phyloP scores from a whole-genome alignment of 2,329 filamentous ascomycete genomes.

The Stachybotrys chlorohalonatus region DNA sequence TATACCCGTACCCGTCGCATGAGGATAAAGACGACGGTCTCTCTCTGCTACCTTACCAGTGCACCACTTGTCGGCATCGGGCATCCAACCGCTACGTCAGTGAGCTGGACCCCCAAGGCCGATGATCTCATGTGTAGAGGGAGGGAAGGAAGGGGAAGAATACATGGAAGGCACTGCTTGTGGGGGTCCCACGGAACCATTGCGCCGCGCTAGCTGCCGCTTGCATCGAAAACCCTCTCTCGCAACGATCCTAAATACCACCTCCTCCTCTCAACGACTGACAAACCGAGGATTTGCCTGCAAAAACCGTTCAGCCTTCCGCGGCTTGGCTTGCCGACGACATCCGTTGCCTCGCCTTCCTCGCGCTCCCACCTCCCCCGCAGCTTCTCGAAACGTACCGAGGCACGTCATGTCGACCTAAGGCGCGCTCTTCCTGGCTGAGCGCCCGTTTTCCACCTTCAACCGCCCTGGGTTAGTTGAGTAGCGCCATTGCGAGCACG shows the following conservation, averaged over 20 bases:
- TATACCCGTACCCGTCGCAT: no score
- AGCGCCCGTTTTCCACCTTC: neutral
- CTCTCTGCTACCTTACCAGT: no score
- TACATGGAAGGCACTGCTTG: no score
- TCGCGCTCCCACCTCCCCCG: neutral
- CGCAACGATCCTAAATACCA: neutral
- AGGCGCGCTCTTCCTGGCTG: neutral
- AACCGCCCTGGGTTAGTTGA: neutral
- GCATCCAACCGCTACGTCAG: neutral
- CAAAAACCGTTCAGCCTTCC: neutral
- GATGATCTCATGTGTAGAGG: neutral
- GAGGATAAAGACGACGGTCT: no score
- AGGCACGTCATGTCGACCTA: neutral
- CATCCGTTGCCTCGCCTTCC: neutral
- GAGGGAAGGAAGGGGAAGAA: no score
- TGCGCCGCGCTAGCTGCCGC: neutral
- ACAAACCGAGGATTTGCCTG: neutral
- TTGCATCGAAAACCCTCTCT: neutral
- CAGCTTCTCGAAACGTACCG: neutral
- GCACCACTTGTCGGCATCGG: neutral
- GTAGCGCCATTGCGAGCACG: conserved; percentile 1
- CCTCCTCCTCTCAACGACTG: neutral
- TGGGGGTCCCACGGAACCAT: neutral
- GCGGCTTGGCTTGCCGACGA: neutral
- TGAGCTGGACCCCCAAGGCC: neutral